Conservation (phyloP, 176 grass and related monocot genomes). For the Oryza punctata region DNA sequence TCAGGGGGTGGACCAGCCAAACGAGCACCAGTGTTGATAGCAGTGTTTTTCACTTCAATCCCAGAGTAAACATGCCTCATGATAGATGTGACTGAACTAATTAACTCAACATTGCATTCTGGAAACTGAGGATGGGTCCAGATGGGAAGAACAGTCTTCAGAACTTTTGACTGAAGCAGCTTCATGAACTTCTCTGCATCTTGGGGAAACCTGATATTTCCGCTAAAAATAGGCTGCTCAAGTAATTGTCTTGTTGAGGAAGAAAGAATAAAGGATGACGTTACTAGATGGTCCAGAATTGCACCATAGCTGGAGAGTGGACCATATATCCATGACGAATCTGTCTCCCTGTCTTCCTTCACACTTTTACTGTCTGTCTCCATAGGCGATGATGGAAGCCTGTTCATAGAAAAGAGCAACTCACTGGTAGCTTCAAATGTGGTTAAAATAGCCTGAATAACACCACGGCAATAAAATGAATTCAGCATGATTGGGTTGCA, state of each 20-base stretch:
- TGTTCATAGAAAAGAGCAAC: slow-evolving; percentile 84
- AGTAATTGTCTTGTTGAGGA: slow-evolving; percentile 88
- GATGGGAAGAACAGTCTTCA: slow-evolving; percentile 88
- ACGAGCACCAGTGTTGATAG: slow-evolving; percentile 51
- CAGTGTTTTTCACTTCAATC: slow-evolving; percentile 74
- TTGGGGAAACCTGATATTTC: slow-evolving; percentile 66
- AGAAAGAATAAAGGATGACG: slow-evolving; percentile 89
- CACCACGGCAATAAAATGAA: slow-evolving; percentile 82
- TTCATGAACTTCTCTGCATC: slow-evolving; percentile 90
- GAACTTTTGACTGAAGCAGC: slow-evolving; percentile 89
- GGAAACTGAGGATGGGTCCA: slow-evolving; percentile 89
- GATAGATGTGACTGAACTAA: slow-evolving; percentile 89
- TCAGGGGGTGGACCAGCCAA: slow-evolving; percentile 87
- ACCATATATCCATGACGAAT: slow-evolving; percentile 93
- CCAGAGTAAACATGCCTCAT: slow-evolving; percentile 96
- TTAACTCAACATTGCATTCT: slow-evolving; percentile 80
- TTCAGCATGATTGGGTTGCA: slow-evolving; percentile 93
- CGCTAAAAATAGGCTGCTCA: slow-evolving; percentile 84
- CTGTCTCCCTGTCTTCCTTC: slow-evolving; percentile 65
- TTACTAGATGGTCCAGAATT: slow-evolving; percentile 82
- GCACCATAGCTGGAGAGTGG: slow-evolving; percentile 79
- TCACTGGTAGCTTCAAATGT: slow-evolving; percentile 97
- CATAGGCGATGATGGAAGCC: slow-evolving; percentile 75
- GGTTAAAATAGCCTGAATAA: slow-evolving; percentile 87
- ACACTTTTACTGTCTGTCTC: slow-evolving; percentile 66